Evolutionary conservation across 2,329 filamentous ascomycete species (phyloP).

Genomic region (Dactylellina sp.): DNA sequence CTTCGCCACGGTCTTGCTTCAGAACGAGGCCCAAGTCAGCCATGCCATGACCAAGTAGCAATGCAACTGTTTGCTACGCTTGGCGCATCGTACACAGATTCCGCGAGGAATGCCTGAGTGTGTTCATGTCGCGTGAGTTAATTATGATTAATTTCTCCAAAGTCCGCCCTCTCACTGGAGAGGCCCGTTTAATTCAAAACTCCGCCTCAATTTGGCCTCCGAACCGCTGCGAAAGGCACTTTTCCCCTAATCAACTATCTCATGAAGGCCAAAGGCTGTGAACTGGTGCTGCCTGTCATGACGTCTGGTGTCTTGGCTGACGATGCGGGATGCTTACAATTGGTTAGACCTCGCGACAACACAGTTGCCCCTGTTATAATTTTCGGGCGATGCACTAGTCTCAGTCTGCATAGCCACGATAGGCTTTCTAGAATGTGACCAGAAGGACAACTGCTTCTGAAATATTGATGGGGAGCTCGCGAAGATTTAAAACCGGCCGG

Average conservation of each 20-base stretch:
- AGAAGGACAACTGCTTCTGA: neutral
- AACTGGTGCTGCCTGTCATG: no score
- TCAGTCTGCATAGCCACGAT: slow-evolving; percentile 28
- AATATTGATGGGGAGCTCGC: no score
- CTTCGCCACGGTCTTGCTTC: no score
- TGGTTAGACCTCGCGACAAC: slow-evolving; percentile 32
- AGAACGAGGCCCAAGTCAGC: no score
- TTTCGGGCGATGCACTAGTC: slow-evolving; percentile 18
- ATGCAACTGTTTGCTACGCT: no score
- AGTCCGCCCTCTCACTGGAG: neutral
- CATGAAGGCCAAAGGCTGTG: slow-evolving; percentile 7
- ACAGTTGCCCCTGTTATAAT: slow-evolving; percentile 30
- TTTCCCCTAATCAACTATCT: slow-evolving; percentile 7
- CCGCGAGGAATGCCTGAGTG: no score
- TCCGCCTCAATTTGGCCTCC: slow-evolving; percentile 29
- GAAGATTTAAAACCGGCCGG: no score
- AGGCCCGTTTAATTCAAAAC: neutral
- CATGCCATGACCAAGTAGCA: no score
- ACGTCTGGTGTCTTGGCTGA: slow-evolving; percentile 1
- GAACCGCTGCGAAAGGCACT: slow-evolving; percentile 30
- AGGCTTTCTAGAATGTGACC: slow-evolving; percentile 30
- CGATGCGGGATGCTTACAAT: slow-evolving; percentile 9
- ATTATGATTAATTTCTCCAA: no score
- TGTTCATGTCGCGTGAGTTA: no score
- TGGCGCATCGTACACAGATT: no score